Percentiles rank a stretch among this genome's conserved stretches.
phyloP scores from a whole-genome alignment of 148 eudicot species.

The Gaultheria prostrata region DNA sequence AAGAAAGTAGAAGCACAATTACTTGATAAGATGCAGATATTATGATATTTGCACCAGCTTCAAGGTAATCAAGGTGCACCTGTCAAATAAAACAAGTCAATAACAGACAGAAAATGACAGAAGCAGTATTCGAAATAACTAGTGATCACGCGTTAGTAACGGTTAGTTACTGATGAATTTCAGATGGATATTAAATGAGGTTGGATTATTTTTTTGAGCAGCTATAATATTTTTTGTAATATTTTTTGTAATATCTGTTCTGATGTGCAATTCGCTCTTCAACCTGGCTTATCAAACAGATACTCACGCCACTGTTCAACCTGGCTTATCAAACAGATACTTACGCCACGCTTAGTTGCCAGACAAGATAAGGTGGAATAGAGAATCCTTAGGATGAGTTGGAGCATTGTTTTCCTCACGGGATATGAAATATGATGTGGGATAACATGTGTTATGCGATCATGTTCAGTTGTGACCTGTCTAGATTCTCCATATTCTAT shows the following conservation, averaged over 20 bases:
- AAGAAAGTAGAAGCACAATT: not conserved
- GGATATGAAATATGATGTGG: not conserved
- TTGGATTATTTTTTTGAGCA: not conserved
- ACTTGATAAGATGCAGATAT: slow-evolving; percentile 96
- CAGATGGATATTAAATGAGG: not conserved
- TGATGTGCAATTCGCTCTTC: not conserved
- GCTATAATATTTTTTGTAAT: not conserved
- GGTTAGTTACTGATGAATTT: not conserved
- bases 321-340: not conserved
- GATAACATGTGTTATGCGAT: not conserved
- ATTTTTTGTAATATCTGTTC: not conserved
- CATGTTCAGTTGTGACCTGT: no score
- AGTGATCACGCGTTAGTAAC: not conserved
- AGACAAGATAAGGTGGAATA: not conserved
- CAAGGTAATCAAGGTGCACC: slow-evolving; percentile 98
- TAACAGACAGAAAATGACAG: not conserved
- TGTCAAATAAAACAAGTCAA: slow-evolving; percentile 27
- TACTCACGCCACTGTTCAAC: not conserved
- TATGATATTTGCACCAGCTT: slow-evolving; percentile 96
- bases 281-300: not conserved
- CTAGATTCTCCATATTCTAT: not conserved
- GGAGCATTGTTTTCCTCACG: not conserved
- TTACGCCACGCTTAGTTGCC: not conserved
- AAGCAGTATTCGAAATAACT: not conserved
- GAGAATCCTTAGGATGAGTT: not conserved